Evolutionary conservation across 306 rosid genomes (phyloP).

Genomic region (Fragaria nilgerrensis): DNA sequence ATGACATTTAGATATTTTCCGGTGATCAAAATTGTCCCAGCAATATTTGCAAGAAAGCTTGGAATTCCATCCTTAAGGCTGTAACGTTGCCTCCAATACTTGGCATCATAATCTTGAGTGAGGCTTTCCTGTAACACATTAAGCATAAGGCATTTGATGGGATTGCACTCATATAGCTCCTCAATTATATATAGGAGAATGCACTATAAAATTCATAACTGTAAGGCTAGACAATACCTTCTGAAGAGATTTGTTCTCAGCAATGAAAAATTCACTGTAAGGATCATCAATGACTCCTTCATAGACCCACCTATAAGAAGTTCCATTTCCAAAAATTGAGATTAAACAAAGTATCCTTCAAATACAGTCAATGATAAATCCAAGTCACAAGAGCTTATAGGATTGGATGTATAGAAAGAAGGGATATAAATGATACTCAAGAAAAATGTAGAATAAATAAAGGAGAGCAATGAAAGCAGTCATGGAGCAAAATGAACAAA

Average conservation of each 20-base stretch:
- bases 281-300: slow-evolving; percentile 99
- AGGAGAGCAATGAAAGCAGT: not conserved
- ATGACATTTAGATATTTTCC: slow-evolving; percentile 97
- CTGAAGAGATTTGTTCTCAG: slow-evolving; percentile 83
- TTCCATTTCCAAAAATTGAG: slow-evolving; percentile 30
- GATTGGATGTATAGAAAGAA: slow-evolving; percentile 5
- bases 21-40: slow-evolving; percentile 89
- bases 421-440: not conserved
- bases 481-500: slow-evolving; percentile 4
- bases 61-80: slow-evolving; percentile 99
- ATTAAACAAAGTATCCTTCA: slow-evolving; percentile 17
- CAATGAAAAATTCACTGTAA: slow-evolving; percentile 89
- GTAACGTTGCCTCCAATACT: slow-evolving; percentile 91
- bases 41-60: slow-evolving; percentile 74
- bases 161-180: slow-evolving; percentile 5
- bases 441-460: not conserved
- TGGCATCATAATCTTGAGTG: slow-evolving; percentile 84
- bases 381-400: not conserved
- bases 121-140: slow-evolving; percentile 76
- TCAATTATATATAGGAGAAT: not conserved
- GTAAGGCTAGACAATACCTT: slow-evolving; percentile 44
- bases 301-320: slow-evolving; percentile 77
- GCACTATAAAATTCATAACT: not conserved
- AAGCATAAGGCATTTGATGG: slow-evolving; percentile 17
- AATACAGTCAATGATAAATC: not conserved